These are phyloP conservation scores for Nicotiana obtusifolia DNA, from an alignment of 257 asterid genomes.

Conservation along the genomic window DNA sequence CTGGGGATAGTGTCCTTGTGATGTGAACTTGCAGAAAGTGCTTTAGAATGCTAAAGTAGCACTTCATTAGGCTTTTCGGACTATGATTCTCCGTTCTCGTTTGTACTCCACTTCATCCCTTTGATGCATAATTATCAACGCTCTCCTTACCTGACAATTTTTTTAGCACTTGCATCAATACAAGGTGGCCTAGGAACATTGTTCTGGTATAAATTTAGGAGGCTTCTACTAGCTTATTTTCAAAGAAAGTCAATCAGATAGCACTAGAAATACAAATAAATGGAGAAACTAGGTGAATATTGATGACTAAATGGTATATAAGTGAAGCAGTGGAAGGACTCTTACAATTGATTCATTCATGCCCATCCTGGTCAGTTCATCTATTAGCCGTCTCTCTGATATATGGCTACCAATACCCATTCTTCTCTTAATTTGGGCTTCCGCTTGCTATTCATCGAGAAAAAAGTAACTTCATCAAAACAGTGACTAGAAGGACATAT, in stretches of 20 bases:
- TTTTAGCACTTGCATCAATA: constrained; percentile 10
- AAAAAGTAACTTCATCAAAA: constrained; percentile 3
- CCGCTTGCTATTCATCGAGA: constrained; percentile 64
- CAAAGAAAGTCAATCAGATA: neutral
- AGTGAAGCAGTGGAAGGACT: neutral
- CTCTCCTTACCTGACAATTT: constrained; percentile 74
- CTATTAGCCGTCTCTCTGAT: constrained; percentile 86
- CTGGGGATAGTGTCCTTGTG: neutral
- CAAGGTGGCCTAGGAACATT: neutral
- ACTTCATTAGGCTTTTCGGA: constrained; percentile 56
- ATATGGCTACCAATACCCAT: constrained; percentile 94
- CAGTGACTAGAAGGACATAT: neutral
- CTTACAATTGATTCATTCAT: constrained; percentile 82
- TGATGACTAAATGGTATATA: neutral
- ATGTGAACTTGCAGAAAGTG: neutral
- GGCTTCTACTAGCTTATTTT: neutral
- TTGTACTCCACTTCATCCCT: constrained; percentile 95
- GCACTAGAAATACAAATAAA: neutral
- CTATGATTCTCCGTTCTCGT: constrained; percentile 68
- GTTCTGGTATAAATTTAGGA: neutral
- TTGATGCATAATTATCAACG: constrained; percentile 87
- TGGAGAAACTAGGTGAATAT: neutral
- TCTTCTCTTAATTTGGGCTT: constrained; percentile 88
- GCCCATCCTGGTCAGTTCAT: constrained; percentile 89
- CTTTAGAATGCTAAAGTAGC: neutral